Evolutionary conservation across 163 green algal species (phyloP).

Genomic region (Trebouxiophyceae sp.): DNA sequence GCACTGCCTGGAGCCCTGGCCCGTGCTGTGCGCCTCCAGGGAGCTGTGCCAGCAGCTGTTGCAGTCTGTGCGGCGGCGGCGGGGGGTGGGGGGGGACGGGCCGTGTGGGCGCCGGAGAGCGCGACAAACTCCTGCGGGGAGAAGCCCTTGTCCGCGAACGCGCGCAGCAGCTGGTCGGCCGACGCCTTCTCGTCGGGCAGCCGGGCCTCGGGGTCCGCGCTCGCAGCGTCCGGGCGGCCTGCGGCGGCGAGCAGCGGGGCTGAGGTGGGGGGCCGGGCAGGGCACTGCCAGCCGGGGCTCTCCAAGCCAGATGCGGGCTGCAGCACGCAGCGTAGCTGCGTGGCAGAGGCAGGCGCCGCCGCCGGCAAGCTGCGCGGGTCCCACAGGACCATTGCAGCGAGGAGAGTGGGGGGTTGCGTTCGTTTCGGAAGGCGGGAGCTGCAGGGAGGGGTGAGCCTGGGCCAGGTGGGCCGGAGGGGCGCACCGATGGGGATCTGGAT

Average conservation of each 20-base stretch:
- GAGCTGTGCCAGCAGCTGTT: neutral
- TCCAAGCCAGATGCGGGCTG: no score
- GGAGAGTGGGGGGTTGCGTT: neutral
- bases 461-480: neutral
- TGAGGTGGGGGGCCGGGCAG: no score
- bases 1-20: no score
- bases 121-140: conserved; percentile 62
- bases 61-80: no score
- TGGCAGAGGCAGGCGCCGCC: no score
- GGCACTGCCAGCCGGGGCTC: neutral
- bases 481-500: conserved; percentile 17
- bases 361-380: no score
- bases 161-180: conserved; percentile 46
- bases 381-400: neutral
- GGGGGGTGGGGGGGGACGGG: conserved; percentile 8
- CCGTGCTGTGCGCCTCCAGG: neutral
- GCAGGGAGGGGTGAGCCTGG: neutral
- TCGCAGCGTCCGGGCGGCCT: conserved; percentile 49
- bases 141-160: conserved; percentile 68
- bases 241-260: no score
- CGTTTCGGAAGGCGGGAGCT: neutral
- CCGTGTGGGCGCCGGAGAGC: conserved; percentile 76
- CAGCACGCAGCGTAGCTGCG: no score
- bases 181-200: conserved; percentile 64
- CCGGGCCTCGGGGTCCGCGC: conserved; percentile 57